Evolutionary conservation across 1,139 yeast genomes (phyloP).

Genomic region (Hemisphaericaspora xylanilytica): DNA sequence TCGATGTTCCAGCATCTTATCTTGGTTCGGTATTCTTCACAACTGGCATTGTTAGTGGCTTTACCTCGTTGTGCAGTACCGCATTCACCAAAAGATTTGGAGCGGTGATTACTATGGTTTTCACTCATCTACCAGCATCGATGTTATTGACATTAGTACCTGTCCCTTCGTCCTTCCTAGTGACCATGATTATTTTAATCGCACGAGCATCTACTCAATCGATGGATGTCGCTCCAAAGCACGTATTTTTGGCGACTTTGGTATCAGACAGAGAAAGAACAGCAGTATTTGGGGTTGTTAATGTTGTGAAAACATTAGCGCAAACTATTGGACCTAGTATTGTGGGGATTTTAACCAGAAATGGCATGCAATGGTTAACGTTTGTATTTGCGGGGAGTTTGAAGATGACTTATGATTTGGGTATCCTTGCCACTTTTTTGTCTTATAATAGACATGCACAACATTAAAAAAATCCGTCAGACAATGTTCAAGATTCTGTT

Average conservation of each 20-base stretch:
- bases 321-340: constrained; percentile 40
- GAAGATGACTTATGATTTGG: constrained; percentile 40
- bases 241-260: constrained; percentile 40
- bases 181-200: constrained; percentile 31
- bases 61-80: constrained; percentile 42
- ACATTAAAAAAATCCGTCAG: constrained; percentile 21
- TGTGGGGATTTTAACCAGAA: constrained; percentile 33
- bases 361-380: constrained; percentile 36
- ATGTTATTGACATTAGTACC: constrained; percentile 38
- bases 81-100: constrained; percentile 43
- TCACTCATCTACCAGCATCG: constrained; percentile 45
- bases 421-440: constrained; percentile 35
- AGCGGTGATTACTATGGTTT: constrained; percentile 45
- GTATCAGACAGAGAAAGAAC: constrained; percentile 37
- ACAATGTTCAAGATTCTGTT: no score
- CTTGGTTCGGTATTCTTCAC: constrained; percentile 41
- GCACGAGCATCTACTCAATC: constrained; percentile 38
- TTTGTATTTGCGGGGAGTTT: constrained; percentile 39
- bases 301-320: constrained; percentile 40
- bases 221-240: constrained; percentile 48
- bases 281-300: constrained; percentile 40
- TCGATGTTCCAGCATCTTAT: constrained; percentile 29
- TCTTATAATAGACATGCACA: constrained; percentile 25
- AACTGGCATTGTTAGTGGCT: constrained; percentile 39
- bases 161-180: constrained; percentile 27